Evolutionary conservation across 768 basidiomycete genomes (phyloP), one percentile per base, ranked within the genome.

Genomic region (Suillus cothurnatus): DNA sequence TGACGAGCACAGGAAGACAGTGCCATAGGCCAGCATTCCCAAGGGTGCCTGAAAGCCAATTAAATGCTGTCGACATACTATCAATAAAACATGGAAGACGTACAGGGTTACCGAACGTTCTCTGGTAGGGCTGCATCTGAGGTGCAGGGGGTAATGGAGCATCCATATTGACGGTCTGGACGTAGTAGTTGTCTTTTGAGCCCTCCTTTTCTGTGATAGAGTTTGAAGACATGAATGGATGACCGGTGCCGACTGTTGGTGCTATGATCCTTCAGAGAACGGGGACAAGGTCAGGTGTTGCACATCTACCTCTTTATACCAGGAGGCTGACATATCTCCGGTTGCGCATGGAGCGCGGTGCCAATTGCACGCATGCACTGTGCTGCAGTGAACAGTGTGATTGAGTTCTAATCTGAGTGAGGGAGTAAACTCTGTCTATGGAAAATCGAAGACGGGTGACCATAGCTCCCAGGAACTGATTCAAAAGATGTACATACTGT

Each of bases 1-100:
- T 8, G 73, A 74, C 6, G 73, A 76, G 59, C 74, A 76, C 58
- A 76, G 61, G 21, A 76, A 73, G 39, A 72, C 74, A 15, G 73
- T 72, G 28, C 74, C 71, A 32, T 72, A 74, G 31, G 73, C 67
- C 64, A 74, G 67, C 72, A 76, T 72, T 7, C 73, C 73, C 56
- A 76, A 47, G 52, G 73, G 73, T 55, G 69, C 69, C 74, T 75
- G 49, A 9, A 60, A 50, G 26, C 50, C 14, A 39, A 38, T 56
- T 12, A 53, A 62, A 63, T 58, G 12, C 19, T 62, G n/a, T 15
- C 2, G 28, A 57, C 21, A 64, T 19, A 58, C 6, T 43, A n/a
- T 66, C 6, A 2, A 23, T 28, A 47, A 7, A 32, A 11, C 32
- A 39, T 43, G 52, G 7, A 5, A 39, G 17, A 66, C 72, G 12